These are phyloP conservation scores for Gossypium schwendimanii DNA, from an alignment of 441 rosid species.

Conservation along the genomic window DNA sequence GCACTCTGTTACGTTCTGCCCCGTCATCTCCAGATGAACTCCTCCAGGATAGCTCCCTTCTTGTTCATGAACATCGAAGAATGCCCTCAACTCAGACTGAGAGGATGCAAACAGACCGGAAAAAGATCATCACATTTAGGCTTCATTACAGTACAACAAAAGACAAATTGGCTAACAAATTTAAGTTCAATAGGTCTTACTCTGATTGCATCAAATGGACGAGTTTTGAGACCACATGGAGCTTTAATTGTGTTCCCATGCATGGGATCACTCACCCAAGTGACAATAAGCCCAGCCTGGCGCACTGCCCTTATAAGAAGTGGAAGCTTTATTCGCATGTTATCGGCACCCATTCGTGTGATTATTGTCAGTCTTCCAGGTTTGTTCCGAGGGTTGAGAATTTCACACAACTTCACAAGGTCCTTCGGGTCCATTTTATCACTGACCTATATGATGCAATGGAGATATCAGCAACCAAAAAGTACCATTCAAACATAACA, in stretches of 20 bases:
- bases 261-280: conserved; percentile 57
- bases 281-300: conserved; percentile 42
- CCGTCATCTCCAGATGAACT: conserved; percentile 10
- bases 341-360: conserved; percentile 49
- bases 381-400: conserved; percentile 40
- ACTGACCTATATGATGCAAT: conserved; percentile 32
- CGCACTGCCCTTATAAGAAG: conserved; percentile 40
- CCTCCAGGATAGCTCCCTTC: conserved; percentile 7
- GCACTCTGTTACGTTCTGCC: conserved; percentile 6
- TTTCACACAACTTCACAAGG: conserved; percentile 40
- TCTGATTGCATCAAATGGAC: conserved; percentile 47
- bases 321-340: conserved; percentile 46
- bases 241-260: conserved; percentile 52
- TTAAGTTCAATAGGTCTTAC: conserved; percentile 17
- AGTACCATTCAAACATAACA: background rate
- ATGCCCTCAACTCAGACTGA: conserved; percentile 14
- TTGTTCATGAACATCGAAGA: conserved; percentile 10
- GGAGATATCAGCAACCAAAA: conserved; percentile 7
- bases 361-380: conserved; percentile 46
- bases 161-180: background rate
- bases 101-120: background rate
- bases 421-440: conserved; percentile 53
- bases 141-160: background rate
- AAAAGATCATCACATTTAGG: background rate
- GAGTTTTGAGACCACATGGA: conserved; percentile 50